Evolutionary conservation across 2,329 filamentous ascomycete genomes (phyloP).

Genomic region (Talaromyces sp.): DNA sequence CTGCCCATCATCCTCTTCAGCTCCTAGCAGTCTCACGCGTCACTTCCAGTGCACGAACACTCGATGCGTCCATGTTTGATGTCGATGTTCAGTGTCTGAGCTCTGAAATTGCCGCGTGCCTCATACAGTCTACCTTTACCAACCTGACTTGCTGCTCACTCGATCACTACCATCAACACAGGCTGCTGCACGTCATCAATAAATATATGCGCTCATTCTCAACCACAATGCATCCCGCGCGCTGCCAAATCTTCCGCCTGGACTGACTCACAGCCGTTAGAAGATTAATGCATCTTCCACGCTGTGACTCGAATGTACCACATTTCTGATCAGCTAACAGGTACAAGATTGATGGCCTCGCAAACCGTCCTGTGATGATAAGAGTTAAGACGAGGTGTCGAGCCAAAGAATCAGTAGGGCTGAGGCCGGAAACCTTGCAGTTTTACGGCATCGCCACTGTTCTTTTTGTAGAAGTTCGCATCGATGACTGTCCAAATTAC

Average conservation of each 20-base stretch:
- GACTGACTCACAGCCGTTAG: not conserved
- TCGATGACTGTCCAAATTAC: constrained; percentile 50
- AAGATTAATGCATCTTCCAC: not conserved
- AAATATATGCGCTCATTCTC: not conserved
- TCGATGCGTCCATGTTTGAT: not conserved
- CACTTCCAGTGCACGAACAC: not conserved
- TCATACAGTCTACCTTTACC: not conserved
- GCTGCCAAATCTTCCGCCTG: not conserved
- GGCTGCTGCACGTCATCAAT: not conserved
- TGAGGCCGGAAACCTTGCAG: constrained; percentile 26
- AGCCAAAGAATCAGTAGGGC: constrained; percentile 20
- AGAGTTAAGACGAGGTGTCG: constrained; percentile 25
- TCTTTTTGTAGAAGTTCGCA: constrained; percentile 15
- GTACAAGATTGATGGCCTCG: not conserved
- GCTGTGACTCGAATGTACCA: not conserved
- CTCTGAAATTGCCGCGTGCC: not conserved
- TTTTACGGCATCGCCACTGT: constrained; percentile 20
- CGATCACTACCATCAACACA: not conserved
- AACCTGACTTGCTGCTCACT: not conserved
- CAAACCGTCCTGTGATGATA: constrained; percentile 33
- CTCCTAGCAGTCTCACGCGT: not conserved
- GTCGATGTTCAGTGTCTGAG: not conserved
- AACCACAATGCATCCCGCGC: not conserved
- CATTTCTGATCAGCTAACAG: not conserved
- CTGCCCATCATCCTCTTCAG: not conserved